A percentile compares a stretch with the other conserved stretches of the same genome.
phyloP scores from a whole-genome alignment of 371 early-diverging fungal genomes.

The Fennellomyces sp. region DNA sequence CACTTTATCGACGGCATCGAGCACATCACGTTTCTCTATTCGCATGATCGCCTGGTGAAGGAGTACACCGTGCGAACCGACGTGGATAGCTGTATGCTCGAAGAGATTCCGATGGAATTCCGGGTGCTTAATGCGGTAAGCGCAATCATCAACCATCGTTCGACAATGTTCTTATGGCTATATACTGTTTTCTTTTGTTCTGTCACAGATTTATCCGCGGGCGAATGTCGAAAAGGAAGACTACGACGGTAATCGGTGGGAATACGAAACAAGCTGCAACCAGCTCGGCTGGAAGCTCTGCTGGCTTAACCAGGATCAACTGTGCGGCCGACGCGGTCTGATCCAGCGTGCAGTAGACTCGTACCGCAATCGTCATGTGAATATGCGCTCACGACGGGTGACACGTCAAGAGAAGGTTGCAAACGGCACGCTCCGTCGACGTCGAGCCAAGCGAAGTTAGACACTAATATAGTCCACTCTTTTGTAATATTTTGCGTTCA shows the following conservation, averaged over 20 bases:
- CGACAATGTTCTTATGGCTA: no score
- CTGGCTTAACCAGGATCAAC: conserved; percentile 74
- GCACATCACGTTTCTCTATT: conserved; percentile 68
- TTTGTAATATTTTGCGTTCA: not conserved
- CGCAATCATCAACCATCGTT: no score
- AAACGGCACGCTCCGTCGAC: conserved; percentile 66
- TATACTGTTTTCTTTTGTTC: no score
- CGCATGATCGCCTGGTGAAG: conserved; percentile 62
- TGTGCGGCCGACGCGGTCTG: conserved; percentile 84
- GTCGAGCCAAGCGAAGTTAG: conserved; percentile 27
- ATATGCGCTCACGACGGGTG: conserved; percentile 73
- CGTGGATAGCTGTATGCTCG: conserved; percentile 63
- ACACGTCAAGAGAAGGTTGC: conserved; percentile 75
- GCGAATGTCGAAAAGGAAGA: conserved; percentile 66
- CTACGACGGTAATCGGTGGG: conserved; percentile 90
- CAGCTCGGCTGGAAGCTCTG: conserved; percentile 85
- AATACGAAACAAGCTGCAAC: conserved; percentile 90
- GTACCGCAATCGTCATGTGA: conserved; percentile 84
- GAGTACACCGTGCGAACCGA: conserved; percentile 82
- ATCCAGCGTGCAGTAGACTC: conserved; percentile 93
- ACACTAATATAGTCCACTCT: not conserved
- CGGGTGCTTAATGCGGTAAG: conserved; percentile 71
- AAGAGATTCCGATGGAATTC: conserved; percentile 68
- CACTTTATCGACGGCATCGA: conserved; percentile 57
- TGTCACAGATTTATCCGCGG: conserved; percentile 79